Evolutionary conservation across 139 green algal species (phyloP), one percentile per base, ranked within the genome.

Genomic region (Chlamydomonas schloesseri): DNA sequence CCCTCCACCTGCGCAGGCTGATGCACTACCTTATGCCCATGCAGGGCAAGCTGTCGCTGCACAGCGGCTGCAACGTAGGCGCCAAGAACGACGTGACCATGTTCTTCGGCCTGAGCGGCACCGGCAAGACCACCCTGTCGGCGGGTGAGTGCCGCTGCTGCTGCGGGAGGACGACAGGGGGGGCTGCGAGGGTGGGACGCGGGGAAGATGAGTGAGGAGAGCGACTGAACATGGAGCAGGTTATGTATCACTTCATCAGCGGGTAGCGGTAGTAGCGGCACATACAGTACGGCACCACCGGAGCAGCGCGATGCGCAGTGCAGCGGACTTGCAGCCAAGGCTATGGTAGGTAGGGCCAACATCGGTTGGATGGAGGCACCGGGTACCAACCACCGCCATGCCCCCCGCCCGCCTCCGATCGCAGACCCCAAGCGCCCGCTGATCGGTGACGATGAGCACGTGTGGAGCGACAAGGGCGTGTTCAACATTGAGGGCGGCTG

Each of bases 221-320:
- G 70, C 93, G 92, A 67, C 94, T 99, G 29, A 97, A 91, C 31
- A 88, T 86, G 37, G 94, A 96, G 87, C 97, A 99, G 90, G 97
- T 96, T 37, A 99, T 99, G 97, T 99, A 99, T 89, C 96, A 98
- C 86, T 99, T 99, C 89, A 95, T 99, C 76, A 95, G 83, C 18
- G 97, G 97, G 26, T 99, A 99, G n/a, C n/a, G n/a, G n/a, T n/a
- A n/a, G n/a, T n/a, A n/a, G n/a, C n/a, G n/a, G n/a, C n/a, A n/a
- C n/a, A n/a, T n/a, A n/a, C n/a, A n/a, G n/a, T n/a, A n/a, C n/a
- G n/a, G n/a, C n/a, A n/a, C n/a, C n/a, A n/a, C n/a, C n/a, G n/a
- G n/a, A n/a, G n/a, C n/a, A n/a, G n/a, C n/a, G n/a, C n/a, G n/a
- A n/a, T n/a, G n/a, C n/a, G n/a, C n/a, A n/a, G n/a, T n/a, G n/a